Base-by-base conservation (phyloP, 176 grass and related monocot genomes). In the Cenchrus americanus region DNA sequence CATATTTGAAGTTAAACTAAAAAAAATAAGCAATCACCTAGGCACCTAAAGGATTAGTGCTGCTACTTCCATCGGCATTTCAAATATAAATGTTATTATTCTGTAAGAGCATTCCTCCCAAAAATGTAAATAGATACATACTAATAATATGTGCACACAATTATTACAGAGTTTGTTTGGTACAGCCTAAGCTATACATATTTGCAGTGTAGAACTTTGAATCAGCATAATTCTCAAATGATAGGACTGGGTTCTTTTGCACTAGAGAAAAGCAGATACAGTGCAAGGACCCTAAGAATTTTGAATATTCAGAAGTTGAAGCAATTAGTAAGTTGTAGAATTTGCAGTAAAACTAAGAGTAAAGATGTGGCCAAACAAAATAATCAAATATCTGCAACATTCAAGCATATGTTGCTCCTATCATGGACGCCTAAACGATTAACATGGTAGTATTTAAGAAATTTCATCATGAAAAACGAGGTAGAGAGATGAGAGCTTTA, bases 401-500 rank as follows among this genome's bases (percentile, higher is more conserved):
- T 72, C 7, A 64, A 83, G 5, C 17, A 55, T 5, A 49, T 63
- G 54, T 11, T 71, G 15, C n/a, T 76, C 12, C 51, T 82, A 13
- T n/a, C 27, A 52, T 83, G 43, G 30, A 74, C 10, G 63, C 49
- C 69, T 7, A 24, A 62, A 44, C 21, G 0, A 41, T 62, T 72
- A 59, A 24, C 57, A 66, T 22, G n/a, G 14, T 43, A 75, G 12
- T 22, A 66, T 65, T 10, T 27, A 41, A 59, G 44, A 10, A 37
- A 3, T 63, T 18, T 37, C 17, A 3, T 58, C 47, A 48, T 47
- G 3, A 15, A 26, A 26, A 78, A 47, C 9, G 44, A 66, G 1
- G 2, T 71, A 73, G 41, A 62, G 5, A 71, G 21, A 57, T 65
- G 66, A 78, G 23, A 66, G 52, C 41, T 79, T 84, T 69, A 97